Conservation (phyloP, 352 stramenopile species). For the Saprolegnia diclina region DNA sequence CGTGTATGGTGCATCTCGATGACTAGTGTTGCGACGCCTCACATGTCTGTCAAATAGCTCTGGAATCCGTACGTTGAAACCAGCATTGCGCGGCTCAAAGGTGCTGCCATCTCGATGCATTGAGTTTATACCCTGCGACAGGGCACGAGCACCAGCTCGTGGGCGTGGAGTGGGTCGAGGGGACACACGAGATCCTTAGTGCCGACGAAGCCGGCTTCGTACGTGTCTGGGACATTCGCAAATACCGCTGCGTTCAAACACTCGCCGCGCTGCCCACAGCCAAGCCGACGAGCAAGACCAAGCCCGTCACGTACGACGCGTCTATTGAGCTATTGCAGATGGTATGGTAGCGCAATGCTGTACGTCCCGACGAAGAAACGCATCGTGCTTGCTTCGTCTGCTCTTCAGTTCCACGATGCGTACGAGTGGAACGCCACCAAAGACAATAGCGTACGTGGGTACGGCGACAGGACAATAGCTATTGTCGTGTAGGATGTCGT, state of each 20-base stretch:
- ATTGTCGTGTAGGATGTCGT: not conserved
- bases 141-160: constrained; percentile 46
- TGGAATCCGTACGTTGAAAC: constrained; percentile 60
- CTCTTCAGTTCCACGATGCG: constrained; percentile 47
- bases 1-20: constrained; percentile 30
- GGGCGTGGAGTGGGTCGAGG: constrained; percentile 41
- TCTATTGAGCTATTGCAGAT: constrained; percentile 28
- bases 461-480: not conserved
- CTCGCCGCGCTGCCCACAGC: constrained; percentile 27
- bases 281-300: constrained; percentile 3
- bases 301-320: constrained; percentile 30
- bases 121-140: not conserved
- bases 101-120: not conserved
- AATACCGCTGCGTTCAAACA: constrained; percentile 41
- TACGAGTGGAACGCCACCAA: constrained; percentile 14
- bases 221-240: constrained; percentile 53
- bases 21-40: not conserved
- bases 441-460: not conserved
- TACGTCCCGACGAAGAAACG: constrained; percentile 35
- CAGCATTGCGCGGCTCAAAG: constrained; percentile 40
- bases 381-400: constrained; percentile 47
- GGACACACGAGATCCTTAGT: constrained; percentile 47
- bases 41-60: constrained; percentile 1
- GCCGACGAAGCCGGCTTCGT: constrained; percentile 45
- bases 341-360: constrained; percentile 35